Evolutionary conservation across 805 yeast genomes (phyloP).

Genomic region (Hanseniaspora lindneri): DNA sequence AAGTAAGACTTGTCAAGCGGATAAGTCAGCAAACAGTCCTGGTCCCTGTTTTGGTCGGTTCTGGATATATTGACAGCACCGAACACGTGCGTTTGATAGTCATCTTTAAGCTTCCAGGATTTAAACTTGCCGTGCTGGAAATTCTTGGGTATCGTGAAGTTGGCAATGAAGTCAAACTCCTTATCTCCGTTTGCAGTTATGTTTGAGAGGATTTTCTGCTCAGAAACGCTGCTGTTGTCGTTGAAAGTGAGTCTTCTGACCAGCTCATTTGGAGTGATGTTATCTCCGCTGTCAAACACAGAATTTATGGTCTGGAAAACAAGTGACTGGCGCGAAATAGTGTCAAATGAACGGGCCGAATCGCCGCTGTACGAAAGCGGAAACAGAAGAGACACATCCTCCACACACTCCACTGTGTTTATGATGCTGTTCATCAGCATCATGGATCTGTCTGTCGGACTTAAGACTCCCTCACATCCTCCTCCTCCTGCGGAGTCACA

Average conservation of each 20-base stretch:
- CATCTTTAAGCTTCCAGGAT: conserved; percentile 13
- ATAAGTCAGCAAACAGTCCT: neutral
- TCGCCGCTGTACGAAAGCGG: conserved; percentile 34
- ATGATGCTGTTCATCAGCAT: conserved; percentile 33
- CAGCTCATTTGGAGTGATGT: conserved; percentile 9
- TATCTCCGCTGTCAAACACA: conserved; percentile 9
- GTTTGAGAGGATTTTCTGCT: conserved; percentile 13
- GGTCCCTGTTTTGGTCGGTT: neutral
- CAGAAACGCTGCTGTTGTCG: conserved; percentile 1
- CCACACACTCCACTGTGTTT: conserved; percentile 37
- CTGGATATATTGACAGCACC: conserved; percentile 5
- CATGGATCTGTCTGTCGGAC: conserved; percentile 15
- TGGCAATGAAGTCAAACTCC: conserved; percentile 9
- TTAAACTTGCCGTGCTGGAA: conserved; percentile 11
- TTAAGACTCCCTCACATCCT: no score
- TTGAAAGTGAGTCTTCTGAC: conserved; percentile 4
- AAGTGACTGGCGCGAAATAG: conserved; percentile 2
- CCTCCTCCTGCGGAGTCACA: no score
- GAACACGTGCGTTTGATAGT: neutral
- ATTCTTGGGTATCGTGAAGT: conserved; percentile 7
- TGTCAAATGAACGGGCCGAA: neutral
- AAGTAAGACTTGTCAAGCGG: neutral
- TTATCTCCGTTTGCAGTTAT: neutral
- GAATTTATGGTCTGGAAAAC: conserved; percentile 14
- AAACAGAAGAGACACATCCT: conserved; percentile 41